Percentiles rank a stretch among this genome's conserved stretches.
These are phyloP conservation scores for Ophiobolus disseminans DNA, from an alignment of 2,329 filamentous ascomycete species.

Conservation along the genomic window DNA sequence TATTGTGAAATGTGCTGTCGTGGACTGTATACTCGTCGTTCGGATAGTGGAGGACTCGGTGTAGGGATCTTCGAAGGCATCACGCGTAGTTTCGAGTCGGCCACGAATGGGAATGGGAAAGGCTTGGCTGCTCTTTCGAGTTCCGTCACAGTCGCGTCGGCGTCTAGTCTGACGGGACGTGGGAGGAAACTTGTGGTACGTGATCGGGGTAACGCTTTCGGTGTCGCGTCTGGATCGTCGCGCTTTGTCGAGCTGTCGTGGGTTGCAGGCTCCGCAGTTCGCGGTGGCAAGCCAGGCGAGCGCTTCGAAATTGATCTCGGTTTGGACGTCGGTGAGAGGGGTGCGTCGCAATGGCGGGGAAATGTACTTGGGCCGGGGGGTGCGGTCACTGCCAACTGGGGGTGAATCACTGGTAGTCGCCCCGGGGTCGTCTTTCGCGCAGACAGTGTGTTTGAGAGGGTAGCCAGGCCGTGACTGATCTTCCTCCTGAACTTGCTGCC, in stretches of 20 bases:
- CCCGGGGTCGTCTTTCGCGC: constrained; percentile 35
- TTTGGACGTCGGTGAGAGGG: constrained; percentile 14
- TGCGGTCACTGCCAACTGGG: constrained; percentile 17
- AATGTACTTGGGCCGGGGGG: constrained; percentile 13
- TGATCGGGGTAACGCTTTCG: constrained; percentile 34
- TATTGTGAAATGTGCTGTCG: constrained; percentile 29
- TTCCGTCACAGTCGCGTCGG: constrained; percentile 10
- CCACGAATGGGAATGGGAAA: constrained; percentile 1
- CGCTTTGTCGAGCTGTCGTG: neutral
- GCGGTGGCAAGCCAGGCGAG: neutral
- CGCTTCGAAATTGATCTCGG: constrained; percentile 5
- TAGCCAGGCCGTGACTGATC: constrained; percentile 42
- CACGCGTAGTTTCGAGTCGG: constrained; percentile 11
- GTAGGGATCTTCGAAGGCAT: constrained; percentile 38
- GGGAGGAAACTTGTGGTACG: constrained; percentile 45
- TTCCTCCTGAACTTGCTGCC: constrained; percentile 41
- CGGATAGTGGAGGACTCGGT: constrained; percentile 29
- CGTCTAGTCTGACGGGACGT: constrained; percentile 24
- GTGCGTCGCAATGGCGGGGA: constrained; percentile 9
- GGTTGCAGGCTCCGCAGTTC: constrained; percentile 1
- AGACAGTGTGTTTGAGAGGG: constrained; percentile 41
- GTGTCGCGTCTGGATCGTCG: constrained; percentile 20
- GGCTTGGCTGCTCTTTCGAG: constrained; percentile 11
- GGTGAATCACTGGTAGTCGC: constrained; percentile 15
- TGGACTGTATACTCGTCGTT: constrained; percentile 32